Base-by-base conservation (phyloP, 345 rosid species). In the Reutealis trisperma region DNA sequence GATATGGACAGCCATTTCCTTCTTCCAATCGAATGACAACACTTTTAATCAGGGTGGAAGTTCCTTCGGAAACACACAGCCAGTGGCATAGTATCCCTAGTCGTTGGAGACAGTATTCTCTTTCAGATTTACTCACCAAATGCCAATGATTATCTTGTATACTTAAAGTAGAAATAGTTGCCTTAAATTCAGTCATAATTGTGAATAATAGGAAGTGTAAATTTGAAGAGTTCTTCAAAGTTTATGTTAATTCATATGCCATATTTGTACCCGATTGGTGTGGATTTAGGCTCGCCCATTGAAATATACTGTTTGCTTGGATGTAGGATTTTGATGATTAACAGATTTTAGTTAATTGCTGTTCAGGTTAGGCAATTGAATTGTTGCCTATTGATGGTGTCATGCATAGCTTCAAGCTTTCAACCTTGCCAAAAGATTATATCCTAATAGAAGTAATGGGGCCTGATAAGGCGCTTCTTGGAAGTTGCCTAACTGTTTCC, bases 1-100 rank as follows among this genome's bases (percentile, higher is more conserved):
- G 74, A 71, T 89, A 18, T 91, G 93, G 98, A 89, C 89, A 4
- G 85, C 86, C 66, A 76, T 83, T 80, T 84, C 96, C 1, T 89
- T 81, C 73, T 89, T 90, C 78, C 93, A 92, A 63, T 87, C 85
- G 42, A 85, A 57, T 67, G 90, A 87, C 70, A 89, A 75, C 67
- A 78, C 84, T 64, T 87, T 82, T 59, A 77, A 82, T 77, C 82
- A 57, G 27, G 79, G 86, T 7, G 83, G 84, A 70, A 78, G 73
- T 42, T 84, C 87, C 79, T 86, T 77, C 0, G 80, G 88, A 25
- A 51, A 74, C 25, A 42, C 86, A 60, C 79, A 78, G 77, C 81
- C 89, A 30, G 71, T 80, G 60, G 30, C 54, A 61, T 80, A 72
- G 69, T 63, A 30, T 72, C 30, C 15, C 27, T 25, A 1, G 66